Evolutionary conservation across 768 basidiomycete genomes (phyloP), one percentile per base, ranked within the genome.

Genomic region (Kwoniella mangroviensis): DNA sequence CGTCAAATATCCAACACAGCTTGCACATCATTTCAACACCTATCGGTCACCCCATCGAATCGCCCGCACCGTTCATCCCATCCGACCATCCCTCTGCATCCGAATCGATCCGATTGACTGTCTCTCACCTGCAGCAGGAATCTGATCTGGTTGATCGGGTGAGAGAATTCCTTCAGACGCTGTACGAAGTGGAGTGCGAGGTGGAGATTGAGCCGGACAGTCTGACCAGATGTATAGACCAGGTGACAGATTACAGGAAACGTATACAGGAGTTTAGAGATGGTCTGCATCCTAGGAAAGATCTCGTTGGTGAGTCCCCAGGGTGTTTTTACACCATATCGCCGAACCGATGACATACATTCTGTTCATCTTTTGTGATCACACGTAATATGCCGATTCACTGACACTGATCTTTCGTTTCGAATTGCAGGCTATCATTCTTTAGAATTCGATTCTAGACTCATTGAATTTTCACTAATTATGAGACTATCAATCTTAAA

Each of bases 21-120:
- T 28, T 64, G 13, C 63, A 55, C 34, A 64, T 64, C 12, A 51
- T 54, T 2, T 64, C n/a, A 21, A 64, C 52, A 9, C 63, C 51
- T 19, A 11, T 4, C 19, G 52, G 13, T n/a, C 5, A 7, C n/a
- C 53, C 51, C 10, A 26, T 64, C 49, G 26, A 51, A n/a, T 64
- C 63, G 10, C 63, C 63, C 12, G 63, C 63, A 10, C 24, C 28
- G 6, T 12, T 13, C 24, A 26, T 64, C 11, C 63, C 63, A n/a
- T 26, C 11, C 13, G 34, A 57, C 15, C 63, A 64, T 41, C 28
- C 63, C 12, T 34, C 51, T 17, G 63, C 45, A 19, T 34, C 51
- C 26, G 63, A 64, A 17, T 24, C 49, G 10, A 28, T 64, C 28
- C n/a, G 26, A 52, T 0, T 19, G 24, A 64, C 52, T 13, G 34